A percentile compares a stretch with the other conserved stretches of the same genome.
Conservation (phyloP, 2,329 filamentous ascomycete genomes). For the Trichoderma afroharzianum region DNA sequence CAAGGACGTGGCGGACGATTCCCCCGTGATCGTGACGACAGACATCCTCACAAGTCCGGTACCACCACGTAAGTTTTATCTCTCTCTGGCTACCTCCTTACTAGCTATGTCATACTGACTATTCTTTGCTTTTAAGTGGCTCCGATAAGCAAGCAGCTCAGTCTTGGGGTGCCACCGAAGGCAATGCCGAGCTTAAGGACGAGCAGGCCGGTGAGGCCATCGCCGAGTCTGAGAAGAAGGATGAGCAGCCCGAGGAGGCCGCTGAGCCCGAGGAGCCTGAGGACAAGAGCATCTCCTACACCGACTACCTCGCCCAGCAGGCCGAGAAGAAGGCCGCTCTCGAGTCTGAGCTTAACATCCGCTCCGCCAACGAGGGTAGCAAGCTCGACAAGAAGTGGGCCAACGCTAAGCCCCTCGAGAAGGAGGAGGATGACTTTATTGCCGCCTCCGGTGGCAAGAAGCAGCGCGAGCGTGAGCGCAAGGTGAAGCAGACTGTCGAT, state of each 20-base stretch:
- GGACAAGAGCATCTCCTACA: constrained; percentile 87
- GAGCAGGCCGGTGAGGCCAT: constrained; percentile 90
- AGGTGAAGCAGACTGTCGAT: constrained; percentile 85
- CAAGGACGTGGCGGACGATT: constrained; percentile 52
- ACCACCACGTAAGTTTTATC: constrained; percentile 43
- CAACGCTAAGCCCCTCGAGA: constrained; percentile 67
- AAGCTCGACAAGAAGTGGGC: constrained; percentile 92
- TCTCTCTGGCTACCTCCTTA: not conserved
- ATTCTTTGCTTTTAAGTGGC: constrained; percentile 49
- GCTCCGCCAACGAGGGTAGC: constrained; percentile 88
- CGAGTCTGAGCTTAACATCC: constrained; percentile 62
- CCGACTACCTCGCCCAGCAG: constrained; percentile 74
- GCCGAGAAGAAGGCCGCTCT: constrained; percentile 74
- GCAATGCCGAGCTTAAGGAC: constrained; percentile 80
- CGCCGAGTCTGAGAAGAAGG: constrained; percentile 79
- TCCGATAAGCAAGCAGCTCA: constrained; percentile 84
- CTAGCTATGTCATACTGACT: constrained; percentile 13
- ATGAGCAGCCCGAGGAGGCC: constrained; percentile 52
- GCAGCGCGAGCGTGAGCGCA: constrained; percentile 81
- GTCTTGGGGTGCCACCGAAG: constrained; percentile 83
- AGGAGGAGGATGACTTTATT: constrained; percentile 73
- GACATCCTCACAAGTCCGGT: constrained; percentile 46
- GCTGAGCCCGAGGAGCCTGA: constrained; percentile 51
- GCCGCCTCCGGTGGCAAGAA: constrained; percentile 70
- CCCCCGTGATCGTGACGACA: constrained; percentile 54